Conservation (phyloP, 163 green algal genomes). For the Volvox carteri region DNA sequence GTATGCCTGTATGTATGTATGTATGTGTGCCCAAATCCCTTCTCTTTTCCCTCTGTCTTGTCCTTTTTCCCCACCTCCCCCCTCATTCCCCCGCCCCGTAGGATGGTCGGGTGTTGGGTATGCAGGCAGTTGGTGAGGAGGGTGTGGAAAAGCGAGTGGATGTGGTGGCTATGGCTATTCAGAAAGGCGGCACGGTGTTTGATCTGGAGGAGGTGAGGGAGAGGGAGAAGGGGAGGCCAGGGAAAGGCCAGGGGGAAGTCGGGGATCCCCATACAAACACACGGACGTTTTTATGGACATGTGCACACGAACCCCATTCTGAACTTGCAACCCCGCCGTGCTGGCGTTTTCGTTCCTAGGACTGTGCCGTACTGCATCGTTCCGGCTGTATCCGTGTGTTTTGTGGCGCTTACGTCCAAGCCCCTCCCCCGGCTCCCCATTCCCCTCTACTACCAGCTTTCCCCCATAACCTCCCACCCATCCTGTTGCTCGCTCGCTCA, state of each 20-base stretch:
- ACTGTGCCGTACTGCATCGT: too few species aligned
- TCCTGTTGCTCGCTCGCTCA: too few species aligned
- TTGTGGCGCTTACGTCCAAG: too few species aligned
- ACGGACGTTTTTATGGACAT: too few species aligned
- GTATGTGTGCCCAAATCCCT: constrained; percentile 1
- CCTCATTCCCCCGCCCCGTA: constrained; percentile 4
- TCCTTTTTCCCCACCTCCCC: neutral
- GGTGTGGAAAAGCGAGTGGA: constrained; percentile 75
- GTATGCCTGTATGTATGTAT: constrained; percentile 5
- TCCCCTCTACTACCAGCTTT: too few species aligned
- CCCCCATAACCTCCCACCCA: too few species aligned
- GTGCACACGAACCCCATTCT: too few species aligned
- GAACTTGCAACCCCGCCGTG: too few species aligned
- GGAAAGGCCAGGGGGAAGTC: neutral
- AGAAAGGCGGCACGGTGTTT: constrained; percentile 55
- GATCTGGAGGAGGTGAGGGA: constrained; percentile 57
- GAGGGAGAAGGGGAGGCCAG: neutral
- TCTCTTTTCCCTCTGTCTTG: neutral
- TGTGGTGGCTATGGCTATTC: constrained; percentile 65
- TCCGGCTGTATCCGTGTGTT: too few species aligned
- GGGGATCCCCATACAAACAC: neutral
- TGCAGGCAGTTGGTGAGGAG: constrained; percentile 64
- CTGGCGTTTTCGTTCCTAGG: too few species aligned
- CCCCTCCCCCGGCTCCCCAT: too few species aligned
- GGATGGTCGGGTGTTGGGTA: constrained; percentile 67